Evolutionary conservation across 306 rosid species (phyloP).

Genomic region (Vigna reflexopilosa): DNA sequence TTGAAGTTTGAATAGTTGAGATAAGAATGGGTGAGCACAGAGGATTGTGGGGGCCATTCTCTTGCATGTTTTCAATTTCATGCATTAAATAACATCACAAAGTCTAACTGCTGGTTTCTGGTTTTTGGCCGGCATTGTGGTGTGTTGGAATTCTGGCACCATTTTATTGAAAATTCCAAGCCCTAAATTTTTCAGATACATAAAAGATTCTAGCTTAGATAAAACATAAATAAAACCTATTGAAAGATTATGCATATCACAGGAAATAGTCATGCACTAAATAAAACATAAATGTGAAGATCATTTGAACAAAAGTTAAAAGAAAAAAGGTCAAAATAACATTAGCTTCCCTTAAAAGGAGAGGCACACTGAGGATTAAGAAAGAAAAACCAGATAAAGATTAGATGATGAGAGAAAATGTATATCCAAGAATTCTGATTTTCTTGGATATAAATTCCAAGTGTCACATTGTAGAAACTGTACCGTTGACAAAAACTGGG

Average conservation of each 20-base stretch:
- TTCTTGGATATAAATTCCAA: neutral
- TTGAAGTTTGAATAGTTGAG: too few species aligned
- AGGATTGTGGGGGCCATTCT: constrained; percentile 31
- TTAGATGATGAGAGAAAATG: neutral
- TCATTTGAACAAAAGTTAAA: constrained; percentile 3
- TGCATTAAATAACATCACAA: constrained; percentile 7
- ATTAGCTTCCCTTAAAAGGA: neutral
- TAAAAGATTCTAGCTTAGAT: too few species aligned
- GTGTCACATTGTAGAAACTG: too few species aligned
- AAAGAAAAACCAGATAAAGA: neutral
- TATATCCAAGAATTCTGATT: constrained; percentile 41
- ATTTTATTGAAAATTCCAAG: neutral
- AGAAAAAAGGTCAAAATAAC: neutral
- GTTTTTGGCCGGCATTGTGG: constrained; percentile 38
- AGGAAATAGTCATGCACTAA: constrained; percentile 16
- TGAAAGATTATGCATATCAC: constrained; percentile 47
- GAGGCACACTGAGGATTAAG: neutral
- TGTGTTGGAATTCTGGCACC: neutral
- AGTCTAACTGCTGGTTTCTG: neutral
- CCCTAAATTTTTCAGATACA: too few species aligned
- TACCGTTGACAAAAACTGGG: constrained; percentile 90
- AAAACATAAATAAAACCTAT: neutral
- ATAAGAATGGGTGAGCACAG: too few species aligned
- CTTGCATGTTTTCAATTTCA: neutral
- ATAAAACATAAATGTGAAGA: constrained; percentile 20